Evolutionary conservation across 805 yeast genomes (phyloP).

Genomic region (Candida pseudofarinosa): DNA sequence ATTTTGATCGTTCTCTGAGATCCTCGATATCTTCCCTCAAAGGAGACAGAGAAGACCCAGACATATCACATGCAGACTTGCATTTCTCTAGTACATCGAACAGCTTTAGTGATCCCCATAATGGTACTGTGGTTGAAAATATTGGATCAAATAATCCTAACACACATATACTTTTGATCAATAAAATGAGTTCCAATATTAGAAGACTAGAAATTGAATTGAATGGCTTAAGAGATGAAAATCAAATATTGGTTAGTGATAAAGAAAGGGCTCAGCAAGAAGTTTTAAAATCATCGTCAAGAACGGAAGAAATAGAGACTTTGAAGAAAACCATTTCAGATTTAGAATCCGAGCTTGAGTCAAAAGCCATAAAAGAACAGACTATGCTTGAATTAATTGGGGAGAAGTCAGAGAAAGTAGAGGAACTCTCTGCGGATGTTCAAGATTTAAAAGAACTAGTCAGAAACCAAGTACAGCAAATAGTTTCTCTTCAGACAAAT

Average conservation of each 20-base stretch:
- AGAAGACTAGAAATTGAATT: slow-evolving; percentile 80
- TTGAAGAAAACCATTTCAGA: slow-evolving; percentile 25
- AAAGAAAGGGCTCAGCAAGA: slow-evolving; percentile 69
- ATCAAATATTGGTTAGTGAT: slow-evolving; percentile 47
- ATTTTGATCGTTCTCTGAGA: slow-evolving; percentile 8
- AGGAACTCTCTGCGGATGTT: slow-evolving; percentile 85
- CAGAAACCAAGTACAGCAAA: slow-evolving; percentile 79
- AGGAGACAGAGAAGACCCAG: slow-evolving; percentile 10
- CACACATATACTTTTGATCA: slow-evolving; percentile 55
- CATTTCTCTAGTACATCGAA: neutral
- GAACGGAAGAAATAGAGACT: slow-evolving; percentile 22
- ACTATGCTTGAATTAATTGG: slow-evolving; percentile 71
- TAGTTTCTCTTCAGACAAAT: slow-evolving; percentile 37
- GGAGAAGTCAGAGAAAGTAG: slow-evolving; percentile 81
- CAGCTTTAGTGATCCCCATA: neutral
- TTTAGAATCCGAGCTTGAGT: slow-evolving; percentile 28
- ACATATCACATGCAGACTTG: neutral
- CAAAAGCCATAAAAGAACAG: slow-evolving; percentile 38
- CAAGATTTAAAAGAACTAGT: slow-evolving; percentile 82
- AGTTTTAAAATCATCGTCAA: slow-evolving; percentile 42
- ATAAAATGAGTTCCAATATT: slow-evolving; percentile 71
- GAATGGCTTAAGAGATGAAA: slow-evolving; percentile 58
- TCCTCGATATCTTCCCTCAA: slow-evolving; percentile 14
- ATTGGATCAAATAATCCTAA: slow-evolving; percentile 13
- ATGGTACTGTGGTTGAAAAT: slow-evolving; percentile 4